phyloP scores from a whole-genome alignment of 352 stramenopile species.

The Phytophthora ramorum region DNA sequence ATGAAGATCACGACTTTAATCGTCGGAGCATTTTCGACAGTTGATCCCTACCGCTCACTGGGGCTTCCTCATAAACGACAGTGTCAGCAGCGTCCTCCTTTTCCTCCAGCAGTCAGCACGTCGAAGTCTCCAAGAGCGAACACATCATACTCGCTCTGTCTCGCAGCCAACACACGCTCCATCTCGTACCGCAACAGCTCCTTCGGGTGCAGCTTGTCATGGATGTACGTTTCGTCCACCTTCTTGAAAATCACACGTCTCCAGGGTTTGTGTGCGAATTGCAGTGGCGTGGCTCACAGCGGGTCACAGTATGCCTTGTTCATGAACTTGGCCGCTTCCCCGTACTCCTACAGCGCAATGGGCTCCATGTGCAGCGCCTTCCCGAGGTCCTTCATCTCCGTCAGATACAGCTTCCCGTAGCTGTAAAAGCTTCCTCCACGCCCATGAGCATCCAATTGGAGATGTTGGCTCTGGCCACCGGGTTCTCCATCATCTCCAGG shows the following conservation, averaged over 20 bases:
- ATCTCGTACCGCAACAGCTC: slow-evolving; percentile 79
- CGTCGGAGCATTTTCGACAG: slow-evolving; percentile 28
- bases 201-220: slow-evolving; percentile 67
- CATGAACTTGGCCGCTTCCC: slow-evolving; percentile 79
- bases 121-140: slow-evolving; percentile 58
- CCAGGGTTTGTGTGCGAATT: slow-evolving; percentile 73
- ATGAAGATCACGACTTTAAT: too few relatives aligned
- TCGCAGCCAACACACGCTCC: slow-evolving; percentile 58
- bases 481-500: slow-evolving; percentile 49
- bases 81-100: slow-evolving; percentile 18
- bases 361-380: slow-evolving; percentile 56
- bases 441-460: slow-evolving; percentile 87
- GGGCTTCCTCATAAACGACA: slow-evolving; percentile 11
- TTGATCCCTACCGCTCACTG: slow-evolving; percentile 10
- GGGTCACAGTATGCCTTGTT: slow-evolving; percentile 82
- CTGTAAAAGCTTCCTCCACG: slow-evolving; percentile 81
- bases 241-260: slow-evolving; percentile 84
- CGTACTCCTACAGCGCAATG: slow-evolving; percentile 60
- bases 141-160: slow-evolving; percentile 38
- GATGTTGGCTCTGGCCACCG: slow-evolving; percentile 37
- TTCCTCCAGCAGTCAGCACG: slow-evolving; percentile 33
- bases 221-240: slow-evolving; percentile 79
- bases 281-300: slow-evolving; percentile 70
- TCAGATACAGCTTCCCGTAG: slow-evolving; percentile 49
- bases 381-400: slow-evolving; percentile 31